Conservation (phyloP, 2,329 filamentous ascomycete species). For the Paecilomyces dactylethromorphus region DNA sequence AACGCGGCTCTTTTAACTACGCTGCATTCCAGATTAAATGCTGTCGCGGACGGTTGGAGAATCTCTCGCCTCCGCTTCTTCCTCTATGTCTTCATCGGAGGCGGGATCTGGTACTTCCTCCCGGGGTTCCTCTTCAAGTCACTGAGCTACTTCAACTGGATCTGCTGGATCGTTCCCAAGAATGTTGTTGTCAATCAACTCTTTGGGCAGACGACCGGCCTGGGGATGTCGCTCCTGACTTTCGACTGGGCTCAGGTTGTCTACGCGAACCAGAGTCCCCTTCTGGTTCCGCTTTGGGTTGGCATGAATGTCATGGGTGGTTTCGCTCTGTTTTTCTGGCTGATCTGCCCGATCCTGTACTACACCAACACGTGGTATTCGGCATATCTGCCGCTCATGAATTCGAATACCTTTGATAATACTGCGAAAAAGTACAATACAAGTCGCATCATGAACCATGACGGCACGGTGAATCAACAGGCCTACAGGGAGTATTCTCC, state of each 20-base stretch:
- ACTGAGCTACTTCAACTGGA: conserved; percentile 63
- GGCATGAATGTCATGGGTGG: conserved; percentile 38
- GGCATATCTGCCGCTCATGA: conserved; percentile 57
- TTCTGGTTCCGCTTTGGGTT: conserved; percentile 56
- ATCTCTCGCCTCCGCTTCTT: conserved; percentile 33
- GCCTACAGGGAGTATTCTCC: conserved; percentile 61
- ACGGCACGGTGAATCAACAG: conserved; percentile 52
- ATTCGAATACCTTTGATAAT: conserved; percentile 58
- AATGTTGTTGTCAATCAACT: conserved; percentile 65
- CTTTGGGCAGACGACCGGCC: conserved; percentile 61
- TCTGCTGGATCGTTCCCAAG: conserved; percentile 64
- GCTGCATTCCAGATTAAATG: conserved; percentile 26
- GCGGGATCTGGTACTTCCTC: conserved; percentile 31
- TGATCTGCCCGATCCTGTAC: conserved; percentile 37
- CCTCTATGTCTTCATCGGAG: conserved; percentile 23
- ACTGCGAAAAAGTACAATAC: conserved; percentile 56
- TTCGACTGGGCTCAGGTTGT: conserved; percentile 71
- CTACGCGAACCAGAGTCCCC: conserved; percentile 60
- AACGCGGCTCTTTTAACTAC: conserved; percentile 43
- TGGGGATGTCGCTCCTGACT: conserved; percentile 63
- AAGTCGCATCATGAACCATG: conserved; percentile 50
- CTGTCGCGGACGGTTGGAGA: conserved; percentile 35
- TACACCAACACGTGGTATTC: conserved; percentile 52
- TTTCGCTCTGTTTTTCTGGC: conserved; percentile 38
- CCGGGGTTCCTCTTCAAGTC: conserved; percentile 64